These are phyloP conservation scores for Trypanosoma boissoni DNA, from an alignment of 208 protist genomes.

Conservation along the genomic window DNA sequence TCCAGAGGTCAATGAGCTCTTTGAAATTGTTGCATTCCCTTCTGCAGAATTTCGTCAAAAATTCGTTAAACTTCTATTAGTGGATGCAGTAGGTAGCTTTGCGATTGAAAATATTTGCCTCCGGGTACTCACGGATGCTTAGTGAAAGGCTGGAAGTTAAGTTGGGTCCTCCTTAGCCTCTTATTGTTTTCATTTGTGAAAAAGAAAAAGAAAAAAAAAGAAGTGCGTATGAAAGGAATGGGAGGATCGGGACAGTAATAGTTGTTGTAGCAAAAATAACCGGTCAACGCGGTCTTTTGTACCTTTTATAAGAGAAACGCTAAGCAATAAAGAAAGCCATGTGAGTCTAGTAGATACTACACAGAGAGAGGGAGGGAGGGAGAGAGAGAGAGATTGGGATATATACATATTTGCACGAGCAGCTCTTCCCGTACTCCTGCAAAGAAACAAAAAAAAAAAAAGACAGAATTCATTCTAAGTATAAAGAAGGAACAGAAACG, in stretches of 20 bases:
- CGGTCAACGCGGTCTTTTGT: no score
- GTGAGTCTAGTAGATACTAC: no score
- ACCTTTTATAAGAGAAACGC: no score
- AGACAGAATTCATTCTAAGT: neutral
- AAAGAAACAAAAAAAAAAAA: conserved; percentile 3
- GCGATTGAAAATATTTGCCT: conserved; percentile 72
- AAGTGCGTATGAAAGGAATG: no score
- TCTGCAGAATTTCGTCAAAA: conserved; percentile 65
- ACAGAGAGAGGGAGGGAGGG: no score
- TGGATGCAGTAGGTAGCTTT: conserved; percentile 75
- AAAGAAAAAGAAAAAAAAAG: neutral
- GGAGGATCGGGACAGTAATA: no score
- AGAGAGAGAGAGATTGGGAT: neutral
- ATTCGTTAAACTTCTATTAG: conserved; percentile 68
- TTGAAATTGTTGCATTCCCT: conserved; percentile 89
- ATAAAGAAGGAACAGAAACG: neutral
- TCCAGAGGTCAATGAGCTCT: conserved; percentile 75
- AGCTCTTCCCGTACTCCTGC: neutral
- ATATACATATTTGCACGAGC: neutral
- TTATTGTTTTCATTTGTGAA: conserved; percentile 5
- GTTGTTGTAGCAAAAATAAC: no score
- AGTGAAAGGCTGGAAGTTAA: conserved; percentile 21
- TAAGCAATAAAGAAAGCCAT: no score
- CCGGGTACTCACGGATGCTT: conserved; percentile 66
- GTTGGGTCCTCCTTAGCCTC: conserved; percentile 4